phyloP scores from a whole-genome alignment of 495 filamentous ascomycete species.

The Physcia stellaris region DNA sequence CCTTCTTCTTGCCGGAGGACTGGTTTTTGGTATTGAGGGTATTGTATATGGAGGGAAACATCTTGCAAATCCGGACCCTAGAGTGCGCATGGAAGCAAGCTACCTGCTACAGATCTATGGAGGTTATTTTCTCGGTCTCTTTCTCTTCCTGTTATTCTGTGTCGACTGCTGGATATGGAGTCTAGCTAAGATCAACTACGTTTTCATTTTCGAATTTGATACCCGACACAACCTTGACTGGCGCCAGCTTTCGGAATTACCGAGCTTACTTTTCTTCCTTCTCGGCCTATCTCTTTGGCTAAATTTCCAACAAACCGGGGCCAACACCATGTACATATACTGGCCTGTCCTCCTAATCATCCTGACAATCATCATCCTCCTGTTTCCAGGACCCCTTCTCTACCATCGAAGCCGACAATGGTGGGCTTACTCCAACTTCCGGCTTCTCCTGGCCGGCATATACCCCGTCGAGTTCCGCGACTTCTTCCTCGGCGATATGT shows the following conservation, averaged over 20 bases:
- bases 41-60: constrained; percentile 50
- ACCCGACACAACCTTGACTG: constrained; percentile 73
- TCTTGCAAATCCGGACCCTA: constrained; percentile 32
- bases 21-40: constrained; percentile 61
- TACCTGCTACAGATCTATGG: constrained; percentile 78
- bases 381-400: constrained; percentile 59
- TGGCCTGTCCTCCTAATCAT: constrained; percentile 76
- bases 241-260: constrained; percentile 76
- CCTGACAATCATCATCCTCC: constrained; percentile 49
- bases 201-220: constrained; percentile 95
- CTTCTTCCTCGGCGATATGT: constrained; percentile 96
- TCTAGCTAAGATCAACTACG: constrained; percentile 76
- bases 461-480: constrained; percentile 94
- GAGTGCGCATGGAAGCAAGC: constrained; percentile 39
- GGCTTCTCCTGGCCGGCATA: constrained; percentile 68
- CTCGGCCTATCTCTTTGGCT: constrained; percentile 73
- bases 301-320: constrained; percentile 59
- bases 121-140: constrained; percentile 66
- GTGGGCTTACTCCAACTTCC: constrained; percentile 75
- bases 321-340: constrained; percentile 62
- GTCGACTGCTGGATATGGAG: constrained; percentile 73
- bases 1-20: constrained; percentile 58
- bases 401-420: constrained; percentile 69
- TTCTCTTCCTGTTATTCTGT: constrained; percentile 62
- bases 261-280: constrained; percentile 61